Evolutionary conservation across 208 protist species (phyloP).

Genomic region (Porcisia hertigi): DNA sequence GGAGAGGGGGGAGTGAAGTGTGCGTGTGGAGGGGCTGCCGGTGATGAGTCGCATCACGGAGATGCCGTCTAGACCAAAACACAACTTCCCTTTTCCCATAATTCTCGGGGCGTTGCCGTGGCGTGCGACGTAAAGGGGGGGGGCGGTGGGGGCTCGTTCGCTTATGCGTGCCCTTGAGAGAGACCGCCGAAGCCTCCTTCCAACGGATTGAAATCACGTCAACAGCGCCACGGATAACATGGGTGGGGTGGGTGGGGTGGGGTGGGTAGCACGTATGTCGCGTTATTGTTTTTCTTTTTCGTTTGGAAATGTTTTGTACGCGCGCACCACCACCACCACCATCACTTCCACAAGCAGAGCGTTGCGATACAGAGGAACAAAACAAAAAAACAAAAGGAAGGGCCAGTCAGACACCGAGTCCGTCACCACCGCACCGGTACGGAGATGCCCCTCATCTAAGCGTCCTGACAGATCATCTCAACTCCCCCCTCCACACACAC

Average conservation of each 20-base stretch:
- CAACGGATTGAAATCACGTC: background rate
- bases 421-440: background rate
- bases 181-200: background rate
- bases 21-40: background rate
- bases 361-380: background rate
- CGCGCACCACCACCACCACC: background rate
- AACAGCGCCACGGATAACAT: background rate
- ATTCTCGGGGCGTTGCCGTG: background rate
- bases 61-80: background rate
- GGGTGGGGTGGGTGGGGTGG: background rate
- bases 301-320: background rate
- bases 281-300: background rate
- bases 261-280: too few species aligned
- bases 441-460: background rate
- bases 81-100: background rate
- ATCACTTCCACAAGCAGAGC: background rate
- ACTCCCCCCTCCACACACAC: too few species aligned
- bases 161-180: background rate
- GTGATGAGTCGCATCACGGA: background rate
- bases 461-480: background rate
- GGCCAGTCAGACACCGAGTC: constrained; percentile 5
- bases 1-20: background rate
- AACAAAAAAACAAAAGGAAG: constrained; percentile 4
- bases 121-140: background rate
- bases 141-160: background rate